Evolutionary conservation across 1,284 basidiomycete species (phyloP).

Genomic region (Trichosporon sp.): DNA sequence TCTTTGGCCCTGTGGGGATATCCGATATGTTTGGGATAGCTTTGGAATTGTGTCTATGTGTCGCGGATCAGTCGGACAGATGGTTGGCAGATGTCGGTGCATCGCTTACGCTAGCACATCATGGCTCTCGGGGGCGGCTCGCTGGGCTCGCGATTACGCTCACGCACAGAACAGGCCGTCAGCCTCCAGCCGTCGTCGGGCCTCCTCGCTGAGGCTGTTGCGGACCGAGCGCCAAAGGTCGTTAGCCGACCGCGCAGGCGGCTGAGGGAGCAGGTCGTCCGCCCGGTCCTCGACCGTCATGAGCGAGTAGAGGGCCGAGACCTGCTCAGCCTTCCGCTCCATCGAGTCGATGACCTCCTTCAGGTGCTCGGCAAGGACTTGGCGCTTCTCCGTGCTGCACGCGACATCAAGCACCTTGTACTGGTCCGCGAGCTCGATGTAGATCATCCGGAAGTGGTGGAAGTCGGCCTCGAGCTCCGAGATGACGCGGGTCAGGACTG

Average conservation of each 20-base stretch:
- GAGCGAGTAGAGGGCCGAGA: conserved; percentile 77
- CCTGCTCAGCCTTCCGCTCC: conserved; percentile 88
- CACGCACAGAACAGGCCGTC: conserved; percentile 33
- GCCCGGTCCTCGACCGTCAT: conserved; percentile 67
- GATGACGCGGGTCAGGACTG: conserved; percentile 74
- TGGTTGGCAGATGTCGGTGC: neutral
- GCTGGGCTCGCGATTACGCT: neutral
- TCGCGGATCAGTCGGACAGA: neutral
- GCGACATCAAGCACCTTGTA: conserved; percentile 83
- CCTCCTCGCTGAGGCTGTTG: conserved; percentile 47
- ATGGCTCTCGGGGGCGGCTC: neutral
- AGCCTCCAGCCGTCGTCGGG: conserved; percentile 39
- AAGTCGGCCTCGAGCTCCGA: conserved; percentile 87
- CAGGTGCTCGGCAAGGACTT: conserved; percentile 78
- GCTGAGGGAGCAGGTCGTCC: neutral
- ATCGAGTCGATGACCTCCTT: conserved; percentile 84
- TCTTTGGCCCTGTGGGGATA: neutral
- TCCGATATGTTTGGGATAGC: neutral
- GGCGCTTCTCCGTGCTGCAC: conserved; percentile 74
- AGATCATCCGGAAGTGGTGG: conserved; percentile 86
- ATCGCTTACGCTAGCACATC: neutral
- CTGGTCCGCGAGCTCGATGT: conserved; percentile 81
- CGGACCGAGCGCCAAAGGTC: conserved; percentile 49
- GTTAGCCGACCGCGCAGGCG: conserved; percentile 29
- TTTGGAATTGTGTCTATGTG: neutral